Base-by-base conservation (phyloP, 768 basidiomycete species). In the Termitomyces eurrhizus region DNA sequence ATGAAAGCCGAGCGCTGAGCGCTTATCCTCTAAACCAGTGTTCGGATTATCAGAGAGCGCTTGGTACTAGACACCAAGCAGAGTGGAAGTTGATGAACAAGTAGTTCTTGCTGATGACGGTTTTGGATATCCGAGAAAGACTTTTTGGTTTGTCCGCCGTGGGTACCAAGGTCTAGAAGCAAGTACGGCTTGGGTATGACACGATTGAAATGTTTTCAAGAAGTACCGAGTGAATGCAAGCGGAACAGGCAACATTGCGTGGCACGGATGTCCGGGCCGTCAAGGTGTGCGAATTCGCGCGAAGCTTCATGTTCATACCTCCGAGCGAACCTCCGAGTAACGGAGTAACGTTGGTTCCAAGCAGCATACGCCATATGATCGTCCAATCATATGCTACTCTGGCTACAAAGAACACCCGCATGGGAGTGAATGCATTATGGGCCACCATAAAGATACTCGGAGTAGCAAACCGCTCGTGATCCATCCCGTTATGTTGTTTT, bases 381-480 rank as follows among this genome's bases (percentile, higher is more conserved):
- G 32, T 42, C 41, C 41, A 32, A 41, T 29, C 16, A 39, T 29
- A 14, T 53, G 37, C 16, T n/a, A 18, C 18, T 18, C 11, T 36
- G 14, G 52, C 26, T 54, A 39, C 36, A 39, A 21, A 26, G 49
- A 50, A n/a, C 18, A 50, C 32, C 32, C 16, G 53, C 39, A 29
- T 54, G 39, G 53, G 39, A 53, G 14, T 13, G 24, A 8, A 50
- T 50, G 21, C n/a, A 21, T 21, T 24, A 52, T 18, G n/a, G 39
- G 18, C 29, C n/a, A 18, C n/a, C n/a, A 42, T 42, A 70, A 66
- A 24, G 21, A 52, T 35, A 44, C 14, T 42, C 41, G 41, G 33
- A 35, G 26, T 45, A 35, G 46, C 32, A 24, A 50, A 29, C 13
- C 13, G 7, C 4, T 21, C 35, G 49, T 24, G 29, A 42, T 21